Evolutionary conservation across 176 grass and related monocot species (phyloP).

Genomic region (Avena insularis): DNA sequence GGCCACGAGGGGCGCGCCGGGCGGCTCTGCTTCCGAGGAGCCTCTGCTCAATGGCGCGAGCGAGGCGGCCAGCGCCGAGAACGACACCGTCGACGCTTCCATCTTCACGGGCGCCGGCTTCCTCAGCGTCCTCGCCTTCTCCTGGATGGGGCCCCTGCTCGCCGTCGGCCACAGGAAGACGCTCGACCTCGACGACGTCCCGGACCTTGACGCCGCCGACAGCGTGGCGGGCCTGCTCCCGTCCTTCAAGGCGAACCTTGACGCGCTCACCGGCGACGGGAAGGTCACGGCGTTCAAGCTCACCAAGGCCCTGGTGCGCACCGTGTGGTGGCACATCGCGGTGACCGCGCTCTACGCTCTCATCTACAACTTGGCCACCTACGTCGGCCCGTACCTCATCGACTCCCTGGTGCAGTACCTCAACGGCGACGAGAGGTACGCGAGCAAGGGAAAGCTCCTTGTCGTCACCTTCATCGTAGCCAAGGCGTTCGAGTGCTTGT

Average conservation of each 20-base stretch:
- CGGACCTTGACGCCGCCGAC: slow-evolving; percentile 57
- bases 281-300: slow-evolving; percentile 70
- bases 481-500: slow-evolving; percentile 74
- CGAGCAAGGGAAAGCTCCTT: slow-evolving; percentile 61
- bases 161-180: slow-evolving; percentile 67
- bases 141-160: slow-evolving; percentile 68
- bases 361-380: slow-evolving; percentile 63
- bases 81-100: slow-evolving; percentile 36
- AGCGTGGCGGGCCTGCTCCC: slow-evolving; percentile 55
- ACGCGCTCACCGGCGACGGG: slow-evolving; percentile 28
- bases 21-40: slow-evolving; percentile 49
- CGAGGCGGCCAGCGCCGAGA: background rate
- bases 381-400: slow-evolving; percentile 88
- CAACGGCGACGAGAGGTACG: slow-evolving; percentile 56
- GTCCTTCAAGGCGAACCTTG: slow-evolving; percentile 66
- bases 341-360: slow-evolving; percentile 67
- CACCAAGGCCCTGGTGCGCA: slow-evolving; percentile 63
- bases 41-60: slow-evolving; percentile 62
- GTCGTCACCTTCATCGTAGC: slow-evolving; percentile 64
- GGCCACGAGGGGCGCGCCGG: slow-evolving; percentile 12
- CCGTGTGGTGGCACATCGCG: slow-evolving; percentile 57
- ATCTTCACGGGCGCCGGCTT: slow-evolving; percentile 63
- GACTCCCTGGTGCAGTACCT: slow-evolving; percentile 85
- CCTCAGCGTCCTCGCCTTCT: slow-evolving; percentile 76
- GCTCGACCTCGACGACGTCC: slow-evolving; percentile 77